phyloP scores from a whole-genome alignment of 306 rosid species.

The Ceratonia siliqua region DNA sequence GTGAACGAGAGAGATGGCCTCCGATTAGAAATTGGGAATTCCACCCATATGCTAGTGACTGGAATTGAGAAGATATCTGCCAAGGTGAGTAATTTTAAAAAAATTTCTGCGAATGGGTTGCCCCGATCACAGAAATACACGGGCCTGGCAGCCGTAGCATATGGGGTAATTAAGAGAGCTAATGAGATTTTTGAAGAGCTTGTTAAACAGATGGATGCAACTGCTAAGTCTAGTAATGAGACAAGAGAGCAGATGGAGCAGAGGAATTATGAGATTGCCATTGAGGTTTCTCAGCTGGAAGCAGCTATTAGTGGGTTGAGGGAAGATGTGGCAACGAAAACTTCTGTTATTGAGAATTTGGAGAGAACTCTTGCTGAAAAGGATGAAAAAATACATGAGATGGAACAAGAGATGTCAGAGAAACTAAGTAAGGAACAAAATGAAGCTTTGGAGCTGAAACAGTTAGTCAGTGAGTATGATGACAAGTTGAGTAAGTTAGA shows the following conservation, averaged over 20 bases:
- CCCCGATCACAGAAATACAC: conserved; percentile 80
- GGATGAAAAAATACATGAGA: conserved; percentile 60
- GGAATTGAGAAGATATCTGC: conserved; percentile 91
- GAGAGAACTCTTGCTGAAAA: conserved; percentile 59
- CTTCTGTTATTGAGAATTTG: conserved; percentile 54
- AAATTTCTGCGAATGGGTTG: conserved; percentile 54
- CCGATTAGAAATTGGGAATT: conserved; percentile 79
- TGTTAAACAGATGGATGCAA: conserved; percentile 67
- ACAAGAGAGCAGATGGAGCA: conserved; percentile 91
- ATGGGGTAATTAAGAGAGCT: conserved; percentile 86
- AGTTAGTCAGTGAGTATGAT: conserved; percentile 61
- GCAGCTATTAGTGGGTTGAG: conserved; percentile 77
- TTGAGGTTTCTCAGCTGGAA: conserved; percentile 95
- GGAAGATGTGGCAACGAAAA: conserved; percentile 73
- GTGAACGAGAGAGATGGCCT: conserved; percentile 69
- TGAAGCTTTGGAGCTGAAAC: conserved; percentile 64
- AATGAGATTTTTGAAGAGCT: conserved; percentile 95
- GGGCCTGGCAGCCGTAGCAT: conserved; percentile 76
- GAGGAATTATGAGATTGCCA: conserved; percentile 94
- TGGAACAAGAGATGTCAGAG: conserved; percentile 52
- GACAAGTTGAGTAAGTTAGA: conserved; percentile 63
- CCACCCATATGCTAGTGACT: conserved; percentile 86
- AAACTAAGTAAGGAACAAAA: conserved; percentile 54
- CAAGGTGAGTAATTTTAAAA: conserved; percentile 68
- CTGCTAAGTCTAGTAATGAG: conserved; percentile 73